Evolutionary conservation across 345 rosid species (phyloP), one percentile per base, ranked within the genome.

Genomic region (Eucalyptus leucophloia): DNA sequence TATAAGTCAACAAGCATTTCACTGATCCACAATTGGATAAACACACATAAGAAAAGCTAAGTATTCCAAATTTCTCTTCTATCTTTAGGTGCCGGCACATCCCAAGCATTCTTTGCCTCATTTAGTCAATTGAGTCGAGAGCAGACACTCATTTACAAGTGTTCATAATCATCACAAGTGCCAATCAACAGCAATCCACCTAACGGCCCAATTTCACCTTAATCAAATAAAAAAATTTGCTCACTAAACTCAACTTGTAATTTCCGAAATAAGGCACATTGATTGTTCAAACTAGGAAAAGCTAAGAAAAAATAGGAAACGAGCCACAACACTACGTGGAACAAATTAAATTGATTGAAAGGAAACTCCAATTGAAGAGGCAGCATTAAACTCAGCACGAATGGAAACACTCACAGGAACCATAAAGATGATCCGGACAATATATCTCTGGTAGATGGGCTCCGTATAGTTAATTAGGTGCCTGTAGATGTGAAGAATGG

Each of bases 391-490:
- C 85, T 24, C 47, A 49, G 50, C 13, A 65, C 87, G 87, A 86
- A 51, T 11, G 67, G 67, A 65, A 87, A 40, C 54, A 93, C 98
- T 91, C 28, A 98, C 99, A 86, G 98, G 99, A 90, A 98, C 99
- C 99, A 98, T 98, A 88, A 97, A 96, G 91, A 98, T 94, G 86
- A 98, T 98, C 89, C 99, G 98, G 23, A 98, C 99, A 37, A 97
- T 97, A 87, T 90, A 98, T 95, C 98, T 95, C 96, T 98, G 99
- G 72, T 96, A 97, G 90, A 95, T 96, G 89, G 99, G 99, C 91
- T 98, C 98, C 0, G 99, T 97, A 87, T 98, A 98, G 91, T 98
- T 98, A 92, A 94, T 88, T 11, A 98, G 95, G 90, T 98, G 99
- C 90, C 95, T 92, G 93, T 97, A 98, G 86, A 98, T 96, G 90